Evolutionary conservation across 225 moss, liverwort and hornwort species (phyloP), one percentile per base, ranked within the genome.

Genomic region (Pseudisothecium myosuroides): DNA sequence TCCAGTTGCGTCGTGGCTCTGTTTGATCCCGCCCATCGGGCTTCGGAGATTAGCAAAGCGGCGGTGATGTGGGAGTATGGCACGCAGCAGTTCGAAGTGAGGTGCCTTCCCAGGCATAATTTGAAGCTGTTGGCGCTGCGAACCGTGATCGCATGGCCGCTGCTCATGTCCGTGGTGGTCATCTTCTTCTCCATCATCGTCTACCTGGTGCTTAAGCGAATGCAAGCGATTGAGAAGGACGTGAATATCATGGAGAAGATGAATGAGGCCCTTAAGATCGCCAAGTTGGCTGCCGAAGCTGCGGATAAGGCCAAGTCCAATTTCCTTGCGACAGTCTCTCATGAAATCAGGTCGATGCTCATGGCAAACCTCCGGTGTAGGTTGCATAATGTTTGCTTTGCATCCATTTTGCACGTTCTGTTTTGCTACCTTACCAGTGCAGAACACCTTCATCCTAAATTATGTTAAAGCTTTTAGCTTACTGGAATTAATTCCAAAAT

Each of bases 271-370:
- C 94, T 97, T 36, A 93, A 90, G 61, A 80, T 89, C 47, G 97
- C 98, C 41, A 97, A 98, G 90, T 41, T 90, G 78, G 95, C 93
- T 29, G 98, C 97, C 14, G 96, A 97, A 90, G 95, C 96, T 54
- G 95, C 95, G 22, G 96, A 98, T 88, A 93, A 95, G 85, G 98
- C 98, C 55, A 98, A 98, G 88, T 98, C 97, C 22, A 92, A 93
- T 63, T 96, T 98, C 73, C 90, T 98, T 20, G 98, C 98, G 41
- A 97, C 95, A 32, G 94, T 98, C 52, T 98, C 97, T 32, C 96
- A 98, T 89, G 98, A 97, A 94, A 98, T 98, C 76, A 96, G 98
- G 96, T 92, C 41, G 39, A 58, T 82, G 13, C 55, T 85, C 32
- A 17, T 84, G 68, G 47, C 67, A 24, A 77, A 78, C 66, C 29